Base-by-base conservation (phyloP, 805 yeast genomes). In the Monosporozyma yasuniensis region DNA sequence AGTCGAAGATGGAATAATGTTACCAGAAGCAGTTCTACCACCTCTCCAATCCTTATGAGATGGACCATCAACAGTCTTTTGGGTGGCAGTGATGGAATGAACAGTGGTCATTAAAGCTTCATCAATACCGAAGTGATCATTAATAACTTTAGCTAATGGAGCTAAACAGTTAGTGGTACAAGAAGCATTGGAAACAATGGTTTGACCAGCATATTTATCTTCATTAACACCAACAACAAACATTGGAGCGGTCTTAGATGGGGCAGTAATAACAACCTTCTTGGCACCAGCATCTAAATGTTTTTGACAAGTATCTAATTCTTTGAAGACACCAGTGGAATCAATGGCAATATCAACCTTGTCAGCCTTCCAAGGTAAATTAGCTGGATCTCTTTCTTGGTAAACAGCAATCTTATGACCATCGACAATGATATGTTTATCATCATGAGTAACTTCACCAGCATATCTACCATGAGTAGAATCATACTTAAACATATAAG, bases 1-100 rank as follows among this genome's bases (percentile, higher is more conserved):
- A 50, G 86, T 80, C 58, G 85, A 79, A 51, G 85, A 80, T 71
- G 86, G 86, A 63, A 80, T 80, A 68, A 80, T 80, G 79, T 80
- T 80, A 65, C 81, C 84, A 55, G 84, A 78, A 64, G 86, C 86
- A 61, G 85, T 79, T 75, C 86, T 77, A 70, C 85, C 86, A 73
- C 85, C 85, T 78, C 86, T 79, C 86, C 86, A 80, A 74, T 80
- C 86, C 74, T 80, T 80, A 74, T 79, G 83, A 68, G 86, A 80
- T 66, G 85, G 83, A 73, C 85, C 85, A 67, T 80, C 86, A 61
- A 80, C 86, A 55, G 84, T 79, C 75, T 80, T 80, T 71, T 80
- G 85, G 56, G 85, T 77, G 54, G 85, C 85, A 55, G 85, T 80
- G 72, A 79, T 74, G 65, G 84, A 78, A 75, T 80, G 85, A 53